Evolutionary conservation across 306 rosid genomes (phyloP).

Genomic region (Purshia tridentata): DNA sequence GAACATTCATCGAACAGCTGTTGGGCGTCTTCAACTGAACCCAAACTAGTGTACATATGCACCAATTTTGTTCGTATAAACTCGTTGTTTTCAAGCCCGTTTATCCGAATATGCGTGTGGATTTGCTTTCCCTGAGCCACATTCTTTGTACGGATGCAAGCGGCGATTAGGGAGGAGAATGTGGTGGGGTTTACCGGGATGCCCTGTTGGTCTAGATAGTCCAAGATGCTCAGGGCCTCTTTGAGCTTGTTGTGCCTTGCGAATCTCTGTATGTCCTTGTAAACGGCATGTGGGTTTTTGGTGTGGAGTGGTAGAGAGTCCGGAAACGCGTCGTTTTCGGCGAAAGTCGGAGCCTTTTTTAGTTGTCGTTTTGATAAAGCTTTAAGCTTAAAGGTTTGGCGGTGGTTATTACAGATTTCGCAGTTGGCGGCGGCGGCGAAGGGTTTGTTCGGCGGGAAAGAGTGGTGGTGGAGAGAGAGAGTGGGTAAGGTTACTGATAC

Average conservation of each 20-base stretch:
- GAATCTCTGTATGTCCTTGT: constrained; percentile 52
- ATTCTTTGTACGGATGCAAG: constrained; percentile 59
- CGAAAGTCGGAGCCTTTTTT: constrained; percentile 25
- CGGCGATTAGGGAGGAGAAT: constrained; percentile 58
- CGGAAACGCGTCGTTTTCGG: constrained; percentile 61
- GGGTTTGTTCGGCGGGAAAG: constrained; percentile 39
- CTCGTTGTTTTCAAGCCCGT: constrained; percentile 55
- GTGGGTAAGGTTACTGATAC: constrained; percentile 27
- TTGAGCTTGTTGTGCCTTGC: constrained; percentile 50
- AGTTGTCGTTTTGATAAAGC: constrained; percentile 24
- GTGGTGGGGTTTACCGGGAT: constrained; percentile 68
- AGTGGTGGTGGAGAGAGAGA: constrained; percentile 31
- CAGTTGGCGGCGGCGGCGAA: constrained; percentile 13
- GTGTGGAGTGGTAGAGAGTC: constrained; percentile 66
- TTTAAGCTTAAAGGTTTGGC: constrained; percentile 24
- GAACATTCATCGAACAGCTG: constrained; percentile 48
- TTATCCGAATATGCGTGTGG: constrained; percentile 51
- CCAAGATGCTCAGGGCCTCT: constrained; percentile 55
- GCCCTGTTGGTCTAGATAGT: constrained; percentile 63
- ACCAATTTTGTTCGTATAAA: constrained; percentile 53
- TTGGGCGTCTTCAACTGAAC: constrained; percentile 51
- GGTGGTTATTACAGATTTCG: constrained; percentile 4
- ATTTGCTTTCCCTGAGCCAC: constrained; percentile 39
- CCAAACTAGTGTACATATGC: constrained; percentile 60
- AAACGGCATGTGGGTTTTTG: constrained; percentile 62